These are phyloP conservation scores for Medicago truncatula DNA, from an alignment of 306 rosid species.

Conservation along the genomic window DNA sequence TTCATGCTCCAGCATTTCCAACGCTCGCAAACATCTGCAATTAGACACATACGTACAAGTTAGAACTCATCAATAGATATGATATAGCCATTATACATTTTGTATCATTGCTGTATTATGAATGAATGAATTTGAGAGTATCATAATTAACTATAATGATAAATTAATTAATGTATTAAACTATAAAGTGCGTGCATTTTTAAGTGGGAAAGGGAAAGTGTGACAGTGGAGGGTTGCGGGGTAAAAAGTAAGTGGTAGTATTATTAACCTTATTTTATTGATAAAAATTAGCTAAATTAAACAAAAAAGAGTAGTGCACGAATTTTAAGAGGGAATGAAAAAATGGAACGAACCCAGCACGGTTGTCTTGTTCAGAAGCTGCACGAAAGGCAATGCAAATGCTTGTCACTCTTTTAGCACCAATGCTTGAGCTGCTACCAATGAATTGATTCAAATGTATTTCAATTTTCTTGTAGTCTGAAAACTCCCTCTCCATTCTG, in stretches of 20 bases:
- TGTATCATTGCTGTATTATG: not conserved
- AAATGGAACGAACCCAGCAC: conserved; percentile 60
- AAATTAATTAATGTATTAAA: not conserved
- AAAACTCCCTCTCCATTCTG: conserved; percentile 71
- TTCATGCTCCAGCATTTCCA: conserved; percentile 85
- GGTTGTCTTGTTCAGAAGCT: conserved; percentile 72
- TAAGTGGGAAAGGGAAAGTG: not conserved
- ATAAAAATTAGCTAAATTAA: too few species aligned
- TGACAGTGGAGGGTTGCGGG: not conserved
- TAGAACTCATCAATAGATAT: not conserved
- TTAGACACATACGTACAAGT: too few species aligned
- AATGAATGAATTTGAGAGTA: not conserved
- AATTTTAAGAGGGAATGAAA: not conserved
- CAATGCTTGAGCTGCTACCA: conserved; percentile 97
- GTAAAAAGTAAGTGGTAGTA: not conserved
- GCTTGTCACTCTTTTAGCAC: conserved; percentile 84
- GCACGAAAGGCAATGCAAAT: conserved; percentile 86
- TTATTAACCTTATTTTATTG: too few species aligned
- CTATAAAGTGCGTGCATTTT: not conserved
- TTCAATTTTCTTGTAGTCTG: conserved; percentile 75
- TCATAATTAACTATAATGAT: too few species aligned
- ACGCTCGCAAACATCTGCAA: conserved; percentile 76
- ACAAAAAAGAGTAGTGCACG: not conserved
- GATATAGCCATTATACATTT: not conserved
- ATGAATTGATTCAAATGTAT: conserved; percentile 83